These are phyloP conservation scores for Sordariomycetes sp. DNA, from an alignment of 2,329 filamentous ascomycete species.

Conservation along the genomic window DNA sequence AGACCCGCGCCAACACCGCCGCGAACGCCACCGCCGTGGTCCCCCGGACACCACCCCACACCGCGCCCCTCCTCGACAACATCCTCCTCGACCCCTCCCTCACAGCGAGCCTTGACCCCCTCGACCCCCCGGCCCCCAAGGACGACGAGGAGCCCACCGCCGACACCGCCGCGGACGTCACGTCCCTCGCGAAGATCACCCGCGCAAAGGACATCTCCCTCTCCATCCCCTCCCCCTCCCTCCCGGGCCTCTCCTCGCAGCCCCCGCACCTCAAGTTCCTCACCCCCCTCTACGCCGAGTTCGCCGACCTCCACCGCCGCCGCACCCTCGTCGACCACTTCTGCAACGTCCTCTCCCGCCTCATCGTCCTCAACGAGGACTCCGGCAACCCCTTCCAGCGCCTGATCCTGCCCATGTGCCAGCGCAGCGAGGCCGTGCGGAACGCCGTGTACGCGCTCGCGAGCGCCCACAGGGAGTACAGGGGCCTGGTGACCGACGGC, in stretches of 20 bases:
- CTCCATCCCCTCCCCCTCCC: constrained; percentile 7
- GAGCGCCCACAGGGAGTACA: constrained; percentile 70
- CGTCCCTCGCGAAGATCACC: not conserved
- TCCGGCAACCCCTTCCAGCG: constrained; percentile 53
- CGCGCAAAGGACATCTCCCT: not conserved
- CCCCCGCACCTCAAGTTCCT: constrained; percentile 32
- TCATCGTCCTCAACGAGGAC: constrained; percentile 56
- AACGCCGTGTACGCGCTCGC: constrained; percentile 79
- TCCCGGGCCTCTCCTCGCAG: constrained; percentile 5
- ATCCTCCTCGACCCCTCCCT: not conserved
- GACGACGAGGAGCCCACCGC: not conserved
- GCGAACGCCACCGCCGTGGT: not conserved
- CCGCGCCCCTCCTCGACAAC: not conserved
- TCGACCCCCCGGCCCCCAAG: not conserved
- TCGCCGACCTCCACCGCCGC: constrained; percentile 41
- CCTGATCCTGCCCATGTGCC: constrained; percentile 48
- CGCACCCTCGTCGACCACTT: constrained; percentile 51
- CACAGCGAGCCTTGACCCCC: not conserved
- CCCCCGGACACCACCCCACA: not conserved
- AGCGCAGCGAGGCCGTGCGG: constrained; percentile 49
- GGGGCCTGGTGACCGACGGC: constrained; percentile 28
- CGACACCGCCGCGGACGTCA: not conserved
- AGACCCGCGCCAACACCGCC: not conserved
- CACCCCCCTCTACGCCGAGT: constrained; percentile 44
- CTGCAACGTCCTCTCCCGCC: constrained; percentile 51